Percentiles rank a stretch among this genome's conserved stretches.
Evolutionary conservation across 1,284 basidiomycete species (phyloP).

Genomic region (Boletus semigastroideus): DNA sequence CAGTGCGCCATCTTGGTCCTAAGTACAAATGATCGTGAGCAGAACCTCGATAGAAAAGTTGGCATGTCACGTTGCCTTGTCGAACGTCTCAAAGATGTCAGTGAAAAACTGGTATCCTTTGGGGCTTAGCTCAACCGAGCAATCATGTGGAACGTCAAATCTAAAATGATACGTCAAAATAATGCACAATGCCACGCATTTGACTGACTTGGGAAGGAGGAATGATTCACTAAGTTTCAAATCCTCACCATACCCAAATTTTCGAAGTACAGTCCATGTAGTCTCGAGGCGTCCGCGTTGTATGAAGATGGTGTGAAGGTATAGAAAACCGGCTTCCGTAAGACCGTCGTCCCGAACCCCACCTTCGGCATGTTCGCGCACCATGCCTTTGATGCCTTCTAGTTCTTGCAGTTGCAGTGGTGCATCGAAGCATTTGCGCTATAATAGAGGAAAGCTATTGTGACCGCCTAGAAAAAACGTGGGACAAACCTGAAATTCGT

Average conservation of each 20-base stretch:
- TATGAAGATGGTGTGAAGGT: conserved; percentile 96
- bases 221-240: conserved; percentile 87
- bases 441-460: conserved; percentile 3
- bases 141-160: conserved; percentile 91
- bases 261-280: conserved; percentile 95
- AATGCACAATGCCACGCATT: conserved; percentile 10
- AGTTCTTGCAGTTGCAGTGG: conserved; percentile 92
- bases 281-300: conserved; percentile 96
- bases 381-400: conserved; percentile 87
- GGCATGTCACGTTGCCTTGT: conserved; percentile 61
- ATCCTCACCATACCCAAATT: conserved; percentile 96
- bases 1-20: conserved; percentile 95
- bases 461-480: neutral
- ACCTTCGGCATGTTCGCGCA: conserved; percentile 69
- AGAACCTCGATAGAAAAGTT: neutral
- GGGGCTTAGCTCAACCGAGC: conserved; percentile 92
- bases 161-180: conserved; percentile 39
- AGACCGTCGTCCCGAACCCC: conserved; percentile 76
- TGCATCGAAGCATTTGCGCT: conserved; percentile 94
- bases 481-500: conserved; percentile 86
- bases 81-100: conserved; percentile 94
- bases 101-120: conserved; percentile 97
- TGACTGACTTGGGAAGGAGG: conserved; percentile 74
- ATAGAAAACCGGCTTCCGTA: conserved; percentile 92
- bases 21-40: conserved; percentile 7